Conservation (phyloP, 352 stramenopile species). For the Pythium guiyangense region DNA sequence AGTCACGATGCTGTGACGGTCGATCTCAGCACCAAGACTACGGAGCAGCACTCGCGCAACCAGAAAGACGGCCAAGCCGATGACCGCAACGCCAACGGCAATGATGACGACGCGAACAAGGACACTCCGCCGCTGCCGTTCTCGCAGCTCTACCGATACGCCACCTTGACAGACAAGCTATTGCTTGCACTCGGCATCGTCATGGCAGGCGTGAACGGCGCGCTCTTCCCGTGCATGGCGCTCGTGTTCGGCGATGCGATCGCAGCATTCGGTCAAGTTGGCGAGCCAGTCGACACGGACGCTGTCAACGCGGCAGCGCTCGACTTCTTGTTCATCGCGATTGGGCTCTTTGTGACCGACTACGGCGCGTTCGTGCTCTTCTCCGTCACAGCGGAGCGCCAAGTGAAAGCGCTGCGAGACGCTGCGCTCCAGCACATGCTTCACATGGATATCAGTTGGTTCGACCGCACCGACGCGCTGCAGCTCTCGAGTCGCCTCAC, state of each 20-base stretch:
- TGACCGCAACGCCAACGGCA: too few relatives aligned
- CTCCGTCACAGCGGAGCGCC: constrained; percentile 26
- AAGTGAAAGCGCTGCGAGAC: constrained; percentile 38
- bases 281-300: constrained; percentile 15
- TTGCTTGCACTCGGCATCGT: constrained; percentile 24
- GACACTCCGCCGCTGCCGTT: too few relatives aligned
- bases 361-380: constrained; percentile 28
- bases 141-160: constrained; percentile 28
- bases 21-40: too few relatives aligned
- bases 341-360: constrained; percentile 30
- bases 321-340: constrained; percentile 21
- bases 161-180: constrained; percentile 22
- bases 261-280: constrained; percentile 18
- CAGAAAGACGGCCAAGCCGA: too few relatives aligned
- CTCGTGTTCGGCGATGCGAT: constrained; percentile 46
- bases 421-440: constrained; percentile 38
- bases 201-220: constrained; percentile 33
- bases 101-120: too few relatives aligned
- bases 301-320: constrained; percentile 21
- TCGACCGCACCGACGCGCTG: constrained; percentile 34
- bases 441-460: constrained; percentile 49
- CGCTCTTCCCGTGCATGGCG: constrained; percentile 46
- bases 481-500: constrained; percentile 39
- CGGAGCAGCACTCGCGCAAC: too few relatives aligned
- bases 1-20: too few relatives aligned